phyloP scores from a whole-genome alignment of 768 basidiomycete genomes.

The Mycena epipterygia region DNA sequence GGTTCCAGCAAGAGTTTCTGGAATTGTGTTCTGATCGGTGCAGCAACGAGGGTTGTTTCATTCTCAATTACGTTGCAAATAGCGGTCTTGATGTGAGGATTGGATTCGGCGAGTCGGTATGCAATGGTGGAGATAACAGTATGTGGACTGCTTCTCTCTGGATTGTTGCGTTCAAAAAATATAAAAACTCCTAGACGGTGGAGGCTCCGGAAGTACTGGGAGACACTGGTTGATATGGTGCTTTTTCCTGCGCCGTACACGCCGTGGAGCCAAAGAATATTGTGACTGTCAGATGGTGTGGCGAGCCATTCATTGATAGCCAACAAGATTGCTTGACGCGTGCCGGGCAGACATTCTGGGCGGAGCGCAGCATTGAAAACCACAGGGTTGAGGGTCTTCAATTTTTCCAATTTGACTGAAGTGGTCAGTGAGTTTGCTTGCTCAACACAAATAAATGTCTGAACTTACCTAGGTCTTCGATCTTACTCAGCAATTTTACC shows the following conservation, averaged over 20 bases:
- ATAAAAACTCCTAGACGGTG: constrained; percentile 37
- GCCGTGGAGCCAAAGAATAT: constrained; percentile 39
- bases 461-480: not conserved
- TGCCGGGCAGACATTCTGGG: constrained; percentile 29
- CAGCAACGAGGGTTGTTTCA: not conserved
- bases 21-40: not conserved
- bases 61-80: not conserved
- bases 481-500: not conserved
- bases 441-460: not conserved
- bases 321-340: constrained; percentile 19
- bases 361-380: not conserved
- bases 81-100: not conserved
- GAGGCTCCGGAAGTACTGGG: constrained; percentile 20
- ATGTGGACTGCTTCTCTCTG: constrained; percentile 14
- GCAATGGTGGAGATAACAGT: constrained; percentile 30
- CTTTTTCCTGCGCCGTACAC: constrained; percentile 39
- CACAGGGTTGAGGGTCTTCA: not conserved
- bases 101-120: constrained; percentile 11
- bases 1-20: not conserved
- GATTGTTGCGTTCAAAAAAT: constrained; percentile 32
- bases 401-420: not conserved
- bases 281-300: not conserved
- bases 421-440: not conserved
- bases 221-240: constrained; percentile 37
- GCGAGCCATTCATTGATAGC: constrained; percentile 30